A percentile compares a stretch with the other conserved stretches of the same genome.
These are phyloP conservation scores for Acanthamoeba culbertsoni DNA, from an alignment of 208 protist genomes.

Conservation along the genomic window DNA sequence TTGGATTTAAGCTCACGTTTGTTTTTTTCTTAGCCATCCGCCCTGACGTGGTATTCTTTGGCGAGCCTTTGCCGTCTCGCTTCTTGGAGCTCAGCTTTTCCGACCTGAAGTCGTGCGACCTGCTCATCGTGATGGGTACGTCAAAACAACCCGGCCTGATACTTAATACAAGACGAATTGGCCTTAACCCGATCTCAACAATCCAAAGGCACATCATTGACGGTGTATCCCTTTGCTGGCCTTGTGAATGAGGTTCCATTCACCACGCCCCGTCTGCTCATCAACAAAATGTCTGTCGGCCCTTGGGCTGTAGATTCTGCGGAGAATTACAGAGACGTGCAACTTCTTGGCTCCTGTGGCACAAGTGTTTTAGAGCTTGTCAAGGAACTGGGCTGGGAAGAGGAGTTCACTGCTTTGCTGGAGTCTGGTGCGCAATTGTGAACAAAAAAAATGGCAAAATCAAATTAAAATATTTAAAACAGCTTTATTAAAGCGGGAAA, in stretches of 20 bases:
- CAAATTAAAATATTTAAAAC: too few species aligned
- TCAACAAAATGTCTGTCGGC: neutral
- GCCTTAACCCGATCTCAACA: neutral
- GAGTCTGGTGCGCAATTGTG: too few species aligned
- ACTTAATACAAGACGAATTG: neutral
- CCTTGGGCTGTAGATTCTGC: neutral
- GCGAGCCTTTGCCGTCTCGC: conserved; percentile 89
- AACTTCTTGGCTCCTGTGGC: neutral
- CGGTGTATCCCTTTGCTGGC: neutral
- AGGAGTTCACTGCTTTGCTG: too few species aligned
- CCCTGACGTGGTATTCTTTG: conserved; percentile 96
- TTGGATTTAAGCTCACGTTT: too few species aligned
- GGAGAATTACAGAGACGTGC: neutral
- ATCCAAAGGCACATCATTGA: neutral
- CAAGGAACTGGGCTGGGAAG: neutral
- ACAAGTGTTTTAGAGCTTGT: neutral
- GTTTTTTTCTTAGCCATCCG: conserved; percentile 94
- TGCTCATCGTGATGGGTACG: conserved; percentile 26
- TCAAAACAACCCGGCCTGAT: neutral
- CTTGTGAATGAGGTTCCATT: neutral
- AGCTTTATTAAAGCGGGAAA: too few species aligned
- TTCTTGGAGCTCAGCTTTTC: neutral
- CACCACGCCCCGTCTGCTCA: neutral
- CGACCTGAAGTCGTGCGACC: neutral
- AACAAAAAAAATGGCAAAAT: too few species aligned